Percentiles rank a stretch among this genome's conserved stretches.
Conservation (phyloP, 2,329 filamentous ascomycete genomes). For the Colletotrichum eleusines region DNA sequence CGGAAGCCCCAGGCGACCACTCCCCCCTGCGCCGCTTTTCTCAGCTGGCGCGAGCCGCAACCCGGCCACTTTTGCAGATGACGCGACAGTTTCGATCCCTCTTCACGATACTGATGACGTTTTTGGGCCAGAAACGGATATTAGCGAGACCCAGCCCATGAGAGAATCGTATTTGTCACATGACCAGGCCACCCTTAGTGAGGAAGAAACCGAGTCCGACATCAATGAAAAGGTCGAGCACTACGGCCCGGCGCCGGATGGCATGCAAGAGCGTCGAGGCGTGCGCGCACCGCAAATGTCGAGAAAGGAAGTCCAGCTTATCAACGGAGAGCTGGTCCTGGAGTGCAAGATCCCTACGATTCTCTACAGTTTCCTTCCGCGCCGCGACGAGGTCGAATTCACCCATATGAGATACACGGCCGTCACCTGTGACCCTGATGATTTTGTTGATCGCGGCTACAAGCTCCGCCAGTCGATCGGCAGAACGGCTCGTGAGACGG, state of each 20-base stretch:
- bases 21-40: slow-evolving; percentile 91
- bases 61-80: slow-evolving; percentile 70
- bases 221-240: slow-evolving; percentile 75
- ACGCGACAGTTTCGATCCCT: slow-evolving; percentile 79
- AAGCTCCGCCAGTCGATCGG: slow-evolving; percentile 93
- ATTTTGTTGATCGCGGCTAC: slow-evolving; percentile 90
- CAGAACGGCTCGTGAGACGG: slow-evolving; percentile 85
- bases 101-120: slow-evolving; percentile 77
- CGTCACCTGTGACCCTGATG: slow-evolving; percentile 97
- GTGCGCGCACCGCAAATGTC: slow-evolving; percentile 89
- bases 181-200: slow-evolving; percentile 68
- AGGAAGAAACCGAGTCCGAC: slow-evolving; percentile 52
- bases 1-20: slow-evolving; percentile 85
- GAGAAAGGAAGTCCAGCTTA: slow-evolving; percentile 93
- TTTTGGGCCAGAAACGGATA: slow-evolving; percentile 73
- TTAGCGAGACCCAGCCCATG: slow-evolving; percentile 65
- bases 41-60: slow-evolving; percentile 62
- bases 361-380: slow-evolving; percentile 94
- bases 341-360: slow-evolving; percentile 99
- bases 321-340: slow-evolving; percentile 96
- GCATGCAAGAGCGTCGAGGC: slow-evolving; percentile 88
- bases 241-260: slow-evolving; percentile 89
- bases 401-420: slow-evolving; percentile 99
- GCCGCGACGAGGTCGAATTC: slow-evolving; percentile 93
- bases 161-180: slow-evolving; percentile 67